These are phyloP conservation scores for Leccinellum albellum DNA, from an alignment of 768 basidiomycete species.

Conservation along the genomic window DNA sequence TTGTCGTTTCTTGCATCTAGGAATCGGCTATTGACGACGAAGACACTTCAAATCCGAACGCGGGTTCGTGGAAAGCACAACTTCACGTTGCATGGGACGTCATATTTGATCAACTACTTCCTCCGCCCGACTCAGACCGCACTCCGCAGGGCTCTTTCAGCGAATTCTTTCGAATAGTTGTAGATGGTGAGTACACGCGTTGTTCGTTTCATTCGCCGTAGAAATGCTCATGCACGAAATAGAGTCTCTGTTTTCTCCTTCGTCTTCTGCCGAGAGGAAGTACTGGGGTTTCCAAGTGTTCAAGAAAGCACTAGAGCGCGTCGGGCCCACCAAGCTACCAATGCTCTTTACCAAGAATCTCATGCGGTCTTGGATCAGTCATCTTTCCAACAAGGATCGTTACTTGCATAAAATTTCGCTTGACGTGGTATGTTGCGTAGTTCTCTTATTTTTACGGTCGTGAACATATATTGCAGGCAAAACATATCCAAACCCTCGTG, in stretches of 20 bases:
- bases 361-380: conserved; percentile 96
- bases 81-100: conserved; percentile 90
- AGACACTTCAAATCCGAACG: conserved; percentile 45
- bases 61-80: conserved; percentile 80
- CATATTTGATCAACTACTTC: conserved; percentile 73
- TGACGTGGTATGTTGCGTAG: conserved; percentile 57
- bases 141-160: conserved; percentile 61
- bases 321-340: conserved; percentile 63
- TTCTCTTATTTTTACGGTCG: not conserved
- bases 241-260: conserved; percentile 86
- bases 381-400: conserved; percentile 82
- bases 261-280: conserved; percentile 83
- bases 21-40: conserved; percentile 58
- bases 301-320: conserved; percentile 68
- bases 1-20: conserved; percentile 30
- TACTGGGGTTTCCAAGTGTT: conserved; percentile 97
- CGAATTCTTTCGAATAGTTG: conserved; percentile 87
- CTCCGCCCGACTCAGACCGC: conserved; percentile 36
- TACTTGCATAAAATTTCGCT: conserved; percentile 87
- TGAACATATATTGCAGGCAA: conserved; percentile 45
- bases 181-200: conserved; percentile 81
- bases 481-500: conserved; percentile 71
- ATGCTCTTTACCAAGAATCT: conserved; percentile 93
- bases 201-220: not conserved
- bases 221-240: conserved; percentile 1